Percentiles rank a stretch among this genome's conserved stretches.
These are phyloP conservation scores for Oryza officinalis DNA, from an alignment of 176 grass and related monocot species.

Conservation along the genomic window DNA sequence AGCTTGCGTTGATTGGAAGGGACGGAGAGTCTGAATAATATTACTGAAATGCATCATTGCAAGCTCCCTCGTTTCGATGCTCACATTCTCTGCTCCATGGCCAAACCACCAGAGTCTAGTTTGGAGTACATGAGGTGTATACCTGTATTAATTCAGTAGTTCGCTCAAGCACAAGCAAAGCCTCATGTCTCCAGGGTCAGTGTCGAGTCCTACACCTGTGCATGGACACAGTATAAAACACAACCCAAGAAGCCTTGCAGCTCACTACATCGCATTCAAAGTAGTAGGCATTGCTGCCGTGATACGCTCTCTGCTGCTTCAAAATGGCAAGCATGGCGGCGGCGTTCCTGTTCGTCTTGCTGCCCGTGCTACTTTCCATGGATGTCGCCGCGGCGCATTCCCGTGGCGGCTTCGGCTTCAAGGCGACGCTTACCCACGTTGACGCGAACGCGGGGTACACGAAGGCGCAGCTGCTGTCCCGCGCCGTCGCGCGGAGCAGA, in stretches of 20 bases:
- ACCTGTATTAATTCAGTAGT: neutral
- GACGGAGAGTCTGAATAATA: slow-evolving; percentile 7
- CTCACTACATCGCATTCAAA: slow-evolving; percentile 42
- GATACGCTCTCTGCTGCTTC: neutral
- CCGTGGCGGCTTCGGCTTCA: slow-evolving; percentile 33
- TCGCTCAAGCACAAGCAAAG: slow-evolving; percentile 13
- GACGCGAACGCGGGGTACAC: slow-evolving; percentile 44
- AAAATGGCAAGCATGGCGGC: slow-evolving; percentile 5
- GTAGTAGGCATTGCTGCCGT: slow-evolving; percentile 24
- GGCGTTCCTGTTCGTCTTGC: slow-evolving; percentile 12
- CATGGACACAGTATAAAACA: slow-evolving; percentile 27
- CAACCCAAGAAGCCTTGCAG: slow-evolving; percentile 22
- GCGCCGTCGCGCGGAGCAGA: slow-evolving; percentile 53
- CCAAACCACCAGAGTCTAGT: neutral
- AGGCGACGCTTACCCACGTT: slow-evolving; percentile 50
- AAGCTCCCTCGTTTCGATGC: neutral
- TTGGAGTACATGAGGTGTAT: neutral
- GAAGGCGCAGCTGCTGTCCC: slow-evolving; percentile 44
- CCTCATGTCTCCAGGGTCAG: slow-evolving; percentile 34
- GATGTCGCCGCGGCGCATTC: neutral
- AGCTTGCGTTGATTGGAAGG: slow-evolving; percentile 36
- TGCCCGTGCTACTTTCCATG: neutral
- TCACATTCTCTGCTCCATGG: slow-evolving; percentile 15
- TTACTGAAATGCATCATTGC: slow-evolving; percentile 30
- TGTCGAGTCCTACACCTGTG: slow-evolving; percentile 28